Conservation (phyloP, 805 yeast species). For the Maudiozyma barnettii region DNA sequence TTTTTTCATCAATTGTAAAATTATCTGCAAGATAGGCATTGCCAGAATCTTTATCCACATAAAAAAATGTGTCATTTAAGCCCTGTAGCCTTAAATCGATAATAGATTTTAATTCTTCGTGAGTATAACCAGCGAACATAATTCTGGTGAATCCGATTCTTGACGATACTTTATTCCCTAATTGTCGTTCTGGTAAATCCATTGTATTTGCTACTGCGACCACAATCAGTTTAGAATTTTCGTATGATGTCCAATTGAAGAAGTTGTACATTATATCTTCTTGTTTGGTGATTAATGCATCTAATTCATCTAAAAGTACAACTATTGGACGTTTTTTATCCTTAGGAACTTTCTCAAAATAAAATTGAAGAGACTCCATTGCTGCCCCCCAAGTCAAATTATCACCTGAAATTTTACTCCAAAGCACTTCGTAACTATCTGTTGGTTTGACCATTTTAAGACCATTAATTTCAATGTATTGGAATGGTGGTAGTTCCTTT, state of each 20-base stretch:
- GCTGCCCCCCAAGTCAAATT: conserved; percentile 56
- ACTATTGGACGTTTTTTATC: conserved; percentile 40
- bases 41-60: conserved; percentile 30
- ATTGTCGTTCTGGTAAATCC: conserved; percentile 87
- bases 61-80: conserved; percentile 31
- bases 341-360: conserved; percentile 39
- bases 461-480: conserved; percentile 83
- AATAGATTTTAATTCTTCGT: conserved; percentile 64
- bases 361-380: conserved; percentile 56
- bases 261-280: conserved; percentile 90
- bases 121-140: conserved; percentile 82
- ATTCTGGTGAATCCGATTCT: conserved; percentile 82
- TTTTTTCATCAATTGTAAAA: not conserved
- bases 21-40: conserved; percentile 24
- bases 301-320: conserved; percentile 84
- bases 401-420: conserved; percentile 63
- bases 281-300: conserved; percentile 70
- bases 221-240: conserved; percentile 69
- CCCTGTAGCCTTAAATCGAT: conserved; percentile 59
- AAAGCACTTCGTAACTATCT: conserved; percentile 70
- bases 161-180: conserved; percentile 83
- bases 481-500: conserved; percentile 41
- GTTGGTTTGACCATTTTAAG: conserved; percentile 72
- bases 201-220: conserved; percentile 94
- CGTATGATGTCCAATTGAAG: conserved; percentile 93